These are phyloP conservation scores for Metarhizium guizhouense DNA, from an alignment of 2,329 filamentous ascomycete genomes.

Conservation along the genomic window DNA sequence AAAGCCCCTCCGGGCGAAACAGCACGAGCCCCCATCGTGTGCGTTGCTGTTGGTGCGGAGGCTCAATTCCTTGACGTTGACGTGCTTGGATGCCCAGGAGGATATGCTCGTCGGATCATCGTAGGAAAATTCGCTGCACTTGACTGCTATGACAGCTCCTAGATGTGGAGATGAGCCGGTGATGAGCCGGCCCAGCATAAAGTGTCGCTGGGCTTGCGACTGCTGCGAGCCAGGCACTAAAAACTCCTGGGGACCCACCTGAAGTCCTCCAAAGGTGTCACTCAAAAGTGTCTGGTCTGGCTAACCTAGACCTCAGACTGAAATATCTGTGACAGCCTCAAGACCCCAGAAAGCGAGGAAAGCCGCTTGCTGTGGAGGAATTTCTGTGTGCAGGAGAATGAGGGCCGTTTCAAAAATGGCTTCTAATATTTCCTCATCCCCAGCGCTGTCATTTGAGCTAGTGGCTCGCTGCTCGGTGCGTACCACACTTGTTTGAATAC, in stretches of 20 bases:
- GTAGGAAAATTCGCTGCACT: slow-evolving; percentile 21
- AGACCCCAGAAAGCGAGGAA: not conserved
- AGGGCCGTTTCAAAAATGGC: slow-evolving; percentile 35
- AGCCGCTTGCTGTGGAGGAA: not conserved
- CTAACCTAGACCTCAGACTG: slow-evolving; percentile 4
- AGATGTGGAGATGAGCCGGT: slow-evolving; percentile 16
- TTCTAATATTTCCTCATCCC: slow-evolving; percentile 41
- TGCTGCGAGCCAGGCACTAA: not conserved
- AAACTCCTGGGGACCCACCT: not conserved
- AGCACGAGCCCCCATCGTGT: slow-evolving; percentile 23
- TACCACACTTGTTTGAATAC: not conserved
- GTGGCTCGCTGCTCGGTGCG: slow-evolving; percentile 72
- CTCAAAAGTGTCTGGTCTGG: not conserved
- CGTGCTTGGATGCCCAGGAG: not conserved
- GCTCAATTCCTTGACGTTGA: slow-evolving; percentile 20
- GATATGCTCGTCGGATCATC: not conserved
- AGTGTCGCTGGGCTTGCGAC: not conserved
- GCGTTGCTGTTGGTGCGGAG: slow-evolving; percentile 15
- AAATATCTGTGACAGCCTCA: slow-evolving; percentile 7
- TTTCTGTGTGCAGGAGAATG: slow-evolving; percentile 11
- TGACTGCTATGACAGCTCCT: slow-evolving; percentile 1
- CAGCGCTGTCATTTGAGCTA: slow-evolving; percentile 71
- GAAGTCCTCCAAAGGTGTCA: not conserved
- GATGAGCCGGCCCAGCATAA: slow-evolving; percentile 19
- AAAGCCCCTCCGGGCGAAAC: slow-evolving; percentile 58